Base-by-base conservation (phyloP, 2,329 filamentous ascomycete species). In the Didymella glomerata region DNA sequence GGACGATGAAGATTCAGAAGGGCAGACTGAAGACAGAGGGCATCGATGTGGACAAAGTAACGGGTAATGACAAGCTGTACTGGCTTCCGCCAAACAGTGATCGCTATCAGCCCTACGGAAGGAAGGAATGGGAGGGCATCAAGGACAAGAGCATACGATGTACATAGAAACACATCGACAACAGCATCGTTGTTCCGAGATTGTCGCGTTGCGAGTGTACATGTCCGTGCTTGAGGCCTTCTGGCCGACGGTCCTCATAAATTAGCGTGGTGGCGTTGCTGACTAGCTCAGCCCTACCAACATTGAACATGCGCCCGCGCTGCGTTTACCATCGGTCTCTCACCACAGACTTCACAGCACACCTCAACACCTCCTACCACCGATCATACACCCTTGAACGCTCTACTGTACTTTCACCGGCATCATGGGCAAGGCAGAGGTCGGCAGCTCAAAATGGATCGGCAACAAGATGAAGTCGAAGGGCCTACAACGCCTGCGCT, bases 371-470 rank as follows among this genome's bases (percentile, higher is more conserved):
- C 14, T 7, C 1, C 22, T 4, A 16, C 40, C 13, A 25, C 40
- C 22, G 4, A 40, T 18, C 10, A 40, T 18, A 13, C 38, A 4
- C 4, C 34, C 9, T 16, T 22, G 9, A 40, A 40, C 9, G 8
- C 1, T 9, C 11, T 1, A 7, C 4, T 5, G 22, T 13, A 5
- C 11, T 7, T 18, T 7, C 24, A n/a, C 24, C n/a, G 3, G 5
- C 41, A 27, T 11, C 41, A 98, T 98, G 94, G 89, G 90, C 52
- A 92, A 91, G 82, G 95, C 95, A 71, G 95, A 98, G 82, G 88
- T 92, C 53, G 95, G 95, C 64, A 91, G 89, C 56, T 92, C 90
- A n/a, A 98, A 97, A 80, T 86, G 92, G 76, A 85, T 98, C 60
- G 88, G 86, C 79, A 98, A 98, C 81, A 90, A 93, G 80, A 89